Evolutionary conservation across 495 filamentous ascomycete genomes (phyloP), one percentile per base, ranked within the genome.

Genomic region (Ramalina peruviana): DNA sequence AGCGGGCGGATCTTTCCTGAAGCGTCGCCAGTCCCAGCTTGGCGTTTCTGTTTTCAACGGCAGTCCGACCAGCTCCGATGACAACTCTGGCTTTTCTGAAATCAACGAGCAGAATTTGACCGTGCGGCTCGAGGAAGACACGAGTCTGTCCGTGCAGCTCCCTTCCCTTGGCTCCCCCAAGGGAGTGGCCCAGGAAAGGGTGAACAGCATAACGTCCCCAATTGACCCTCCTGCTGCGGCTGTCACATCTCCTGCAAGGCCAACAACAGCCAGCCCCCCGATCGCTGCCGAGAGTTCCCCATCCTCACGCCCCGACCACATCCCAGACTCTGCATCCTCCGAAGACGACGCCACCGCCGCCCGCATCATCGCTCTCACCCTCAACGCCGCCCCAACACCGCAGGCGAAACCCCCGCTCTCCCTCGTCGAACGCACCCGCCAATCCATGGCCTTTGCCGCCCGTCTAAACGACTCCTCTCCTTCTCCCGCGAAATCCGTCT

Each of bases 401-500:
- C 30, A 33, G 12, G 46, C 53, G 5, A 65, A 65, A 44, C 52
- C 56, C 43, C 59, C 58, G 6, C 61, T 55, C n/a, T 68, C 68
- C 21, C 58, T 73, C 26, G 48, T 57, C 2, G 68, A 72, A 56
- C 58, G 70, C 7, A 66, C 70, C 11, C 62, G 68, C 10, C 60
- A 66, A 55, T 70, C 68, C 17, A 69, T 71, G 55, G 65, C 63
- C 15, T 58, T 59, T 37, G 53, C 53, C 52, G 60, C 43, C 47
- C 45, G 52, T 4, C 23, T 27, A 1, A 41, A 30, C 16, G 36
- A 49, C 15, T 33, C 54, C 15, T 54, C 62, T 46, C 54, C 23
- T 19, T 52, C 55, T 40, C 54, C 45, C 26, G 43, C 44, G 21
- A 42, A 20, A 30, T 17, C 36, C 9, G 43, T 48, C 13, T 16